Evolutionary conservation across 2,329 filamentous ascomycete genomes (phyloP), one percentile per base, ranked within the genome.

Genomic region (Fusarium sp.): DNA sequence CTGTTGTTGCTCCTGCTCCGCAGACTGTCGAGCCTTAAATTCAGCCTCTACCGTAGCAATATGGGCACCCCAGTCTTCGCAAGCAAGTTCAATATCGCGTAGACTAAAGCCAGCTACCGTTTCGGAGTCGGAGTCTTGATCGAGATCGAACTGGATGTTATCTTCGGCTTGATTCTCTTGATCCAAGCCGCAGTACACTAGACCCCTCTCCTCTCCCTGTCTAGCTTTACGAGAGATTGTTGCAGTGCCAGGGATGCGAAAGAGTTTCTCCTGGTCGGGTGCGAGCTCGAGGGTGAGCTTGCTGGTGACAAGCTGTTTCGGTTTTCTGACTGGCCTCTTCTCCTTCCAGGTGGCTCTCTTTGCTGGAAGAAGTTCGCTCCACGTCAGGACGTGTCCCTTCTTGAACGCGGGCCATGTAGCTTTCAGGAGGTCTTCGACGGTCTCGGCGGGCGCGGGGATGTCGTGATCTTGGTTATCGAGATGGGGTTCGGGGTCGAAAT

Each of bases 271-370:
- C 70, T 97, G 92, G 72, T 98, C 96, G 46, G 88, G 85, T 4
- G 92, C 91, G 33, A 98, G 82, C 64, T 99, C 96, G 15, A 99
- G 84, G 64, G 89, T 94, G 57, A 97, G 85, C 78, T 99, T 99
- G 20, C 91, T 94, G 0, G 94, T 93, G 7, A 94, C 86, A 5
- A 98, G 84, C 17, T 92, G 85, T 78, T 94, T 96, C 1, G 94
- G 92, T 40, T 89, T 90, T 78, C 94, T 97, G 2, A 84, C 69
- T 0, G 94, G 93, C 39, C 89, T 88, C 78, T 97, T 96, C 57
- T 91, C 90, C 65, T 92, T 85, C 78, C 92, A 95, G 55, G 89
- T 85, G 2, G 93, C 91, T 71, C 89, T 89, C 77, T 94, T 94
- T 7, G 91, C 89, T 4, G 93, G 93, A 35, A 99, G 88, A 7